A percentile compares a stretch with the other conserved stretches of the same genome.
Evolutionary conservation across 768 basidiomycete species (phyloP).

Genomic region (Sporobolomyces phaffii): DNA sequence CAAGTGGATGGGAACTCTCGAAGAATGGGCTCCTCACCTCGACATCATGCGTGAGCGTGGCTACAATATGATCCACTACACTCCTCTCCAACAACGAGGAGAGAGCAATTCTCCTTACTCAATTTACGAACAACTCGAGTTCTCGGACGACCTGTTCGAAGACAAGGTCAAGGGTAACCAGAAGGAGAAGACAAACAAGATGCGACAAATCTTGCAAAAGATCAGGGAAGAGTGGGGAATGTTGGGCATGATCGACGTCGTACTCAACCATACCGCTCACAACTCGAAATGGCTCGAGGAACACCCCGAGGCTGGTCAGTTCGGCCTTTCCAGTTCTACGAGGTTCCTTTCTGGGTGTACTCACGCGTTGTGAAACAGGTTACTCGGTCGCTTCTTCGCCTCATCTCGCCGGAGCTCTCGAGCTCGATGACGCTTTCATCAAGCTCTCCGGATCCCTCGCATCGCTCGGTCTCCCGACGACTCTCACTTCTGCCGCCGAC

Average conservation of each 20-base stretch:
- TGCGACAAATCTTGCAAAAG: constrained; percentile 53
- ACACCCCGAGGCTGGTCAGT: constrained; percentile 88
- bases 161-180: constrained; percentile 21
- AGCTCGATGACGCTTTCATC: constrained; percentile 79
- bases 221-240: constrained; percentile 83
- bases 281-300: constrained; percentile 84
- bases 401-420: constrained; percentile 83
- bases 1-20: constrained; percentile 92
- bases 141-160: constrained; percentile 68
- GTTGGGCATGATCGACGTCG: constrained; percentile 85
- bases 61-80: constrained; percentile 97
- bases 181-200: constrained; percentile 44
- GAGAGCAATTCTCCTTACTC: constrained; percentile 88
- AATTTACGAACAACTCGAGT: constrained; percentile 76
- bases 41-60: constrained; percentile 78
- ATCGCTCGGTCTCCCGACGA: constrained; percentile 65
- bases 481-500: constrained; percentile 61
- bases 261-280: constrained; percentile 94
- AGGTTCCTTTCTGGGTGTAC: too few relatives aligned
- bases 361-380: constrained; percentile 55
- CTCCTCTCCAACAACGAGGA: constrained; percentile 87
- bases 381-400: constrained; percentile 85
- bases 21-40: constrained; percentile 71
- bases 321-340: not conserved
- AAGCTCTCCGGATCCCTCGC: constrained; percentile 66